A percentile compares a stretch with the other conserved stretches of the same genome.
Evolutionary conservation across 805 yeast species (phyloP).

Genomic region (Schwanniomyces occidentalis): DNA sequence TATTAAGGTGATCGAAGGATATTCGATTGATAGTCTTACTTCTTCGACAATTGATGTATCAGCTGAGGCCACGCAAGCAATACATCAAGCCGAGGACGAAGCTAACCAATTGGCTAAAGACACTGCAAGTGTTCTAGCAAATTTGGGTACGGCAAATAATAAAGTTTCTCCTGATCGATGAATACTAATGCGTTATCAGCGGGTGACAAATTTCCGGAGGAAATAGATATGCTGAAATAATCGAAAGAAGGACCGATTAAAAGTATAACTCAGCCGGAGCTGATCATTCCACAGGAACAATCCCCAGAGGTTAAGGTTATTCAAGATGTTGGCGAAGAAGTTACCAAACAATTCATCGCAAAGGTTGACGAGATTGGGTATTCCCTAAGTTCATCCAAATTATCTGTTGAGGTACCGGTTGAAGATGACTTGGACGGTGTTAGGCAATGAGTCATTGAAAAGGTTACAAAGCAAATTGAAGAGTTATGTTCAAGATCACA

Average conservation of each 20-base stretch:
- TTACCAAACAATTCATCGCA: slow-evolving; percentile 30
- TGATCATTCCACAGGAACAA: too few species aligned
- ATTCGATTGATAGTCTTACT: not conserved
- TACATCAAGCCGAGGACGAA: slow-evolving; percentile 1
- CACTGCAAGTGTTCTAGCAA: too few species aligned
- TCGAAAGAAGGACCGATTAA: too few species aligned
- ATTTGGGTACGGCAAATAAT: too few species aligned
- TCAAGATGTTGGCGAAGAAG: slow-evolving; percentile 34
- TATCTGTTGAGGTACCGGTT: slow-evolving; percentile 15
- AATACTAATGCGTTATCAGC: too few species aligned
- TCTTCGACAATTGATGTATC: not conserved
- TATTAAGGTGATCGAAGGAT: not conserved
- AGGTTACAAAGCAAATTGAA: slow-evolving; percentile 31
- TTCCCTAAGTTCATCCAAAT: slow-evolving; percentile 11
- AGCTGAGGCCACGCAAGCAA: not conserved
- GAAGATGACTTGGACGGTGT: slow-evolving; percentile 22
- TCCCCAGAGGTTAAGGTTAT: slow-evolving; percentile 20
- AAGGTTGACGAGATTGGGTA: slow-evolving; percentile 34
- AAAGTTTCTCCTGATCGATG: too few species aligned
- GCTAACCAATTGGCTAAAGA: not conserved
- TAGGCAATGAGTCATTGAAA: slow-evolving; percentile 29
- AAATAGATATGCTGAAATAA: too few species aligned
- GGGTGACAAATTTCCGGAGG: too few species aligned
- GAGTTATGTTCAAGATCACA: slow-evolving; percentile 17
- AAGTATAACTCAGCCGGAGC: too few species aligned